phyloP scores from a whole-genome alignment of 805 yeast species.

The Candida berthetii region DNA sequence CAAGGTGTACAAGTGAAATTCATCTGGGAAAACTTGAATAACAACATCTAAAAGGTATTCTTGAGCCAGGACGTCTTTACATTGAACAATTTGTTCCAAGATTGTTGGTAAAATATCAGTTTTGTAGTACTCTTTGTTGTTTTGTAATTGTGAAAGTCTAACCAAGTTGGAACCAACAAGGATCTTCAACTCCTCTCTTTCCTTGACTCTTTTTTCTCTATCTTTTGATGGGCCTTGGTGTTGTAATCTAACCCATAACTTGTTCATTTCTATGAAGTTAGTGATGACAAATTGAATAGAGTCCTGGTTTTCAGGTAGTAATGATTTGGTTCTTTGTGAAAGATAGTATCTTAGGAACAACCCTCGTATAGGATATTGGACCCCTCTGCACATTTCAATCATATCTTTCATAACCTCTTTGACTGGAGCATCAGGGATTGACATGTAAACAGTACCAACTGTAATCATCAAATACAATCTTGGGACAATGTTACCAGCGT shows the following conservation, averaged over 20 bases:
- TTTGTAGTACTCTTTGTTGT: constrained; percentile 42
- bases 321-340: constrained; percentile 67
- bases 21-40: constrained; percentile 92
- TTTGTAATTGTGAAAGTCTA: constrained; percentile 79
- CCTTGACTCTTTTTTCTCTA: constrained; percentile 63
- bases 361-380: constrained; percentile 92
- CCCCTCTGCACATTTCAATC: constrained; percentile 97
- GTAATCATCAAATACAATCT: constrained; percentile 91
- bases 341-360: constrained; percentile 84
- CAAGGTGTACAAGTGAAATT: constrained; percentile 75
- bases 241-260: constrained; percentile 93
- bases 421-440: constrained; percentile 69
- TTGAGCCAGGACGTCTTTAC: constrained; percentile 89
- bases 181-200: constrained; percentile 84
- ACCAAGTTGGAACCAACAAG: constrained; percentile 91
- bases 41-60: constrained; percentile 86
- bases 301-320: constrained; percentile 42
- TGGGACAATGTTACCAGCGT: constrained; percentile 90
- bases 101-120: constrained; percentile 65
- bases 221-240: constrained; percentile 93
- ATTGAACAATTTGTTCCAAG: constrained; percentile 86
- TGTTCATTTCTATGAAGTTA: constrained; percentile 96
- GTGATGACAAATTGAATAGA: constrained; percentile 75
- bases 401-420: constrained; percentile 88
- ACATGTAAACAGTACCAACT: constrained; percentile 86